Conservation (phyloP, 139 green algal genomes). For the Axilococcus clingmanii region DNA sequence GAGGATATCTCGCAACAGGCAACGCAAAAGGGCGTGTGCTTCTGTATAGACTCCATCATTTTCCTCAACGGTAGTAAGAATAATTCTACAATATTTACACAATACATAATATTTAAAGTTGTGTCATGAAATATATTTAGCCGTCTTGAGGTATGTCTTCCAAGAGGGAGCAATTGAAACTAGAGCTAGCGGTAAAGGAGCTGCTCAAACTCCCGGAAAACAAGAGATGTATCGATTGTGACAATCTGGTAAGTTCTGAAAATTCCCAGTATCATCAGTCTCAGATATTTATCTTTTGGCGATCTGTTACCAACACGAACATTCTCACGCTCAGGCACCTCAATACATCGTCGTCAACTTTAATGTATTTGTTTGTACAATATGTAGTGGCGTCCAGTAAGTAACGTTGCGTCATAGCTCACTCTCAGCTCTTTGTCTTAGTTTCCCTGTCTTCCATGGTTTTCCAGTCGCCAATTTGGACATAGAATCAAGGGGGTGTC, state of each 20-base stretch:
- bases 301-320: no score
- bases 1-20: conserved; percentile 76
- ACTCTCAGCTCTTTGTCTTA: neutral
- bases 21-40: conserved; percentile 79
- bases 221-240: conserved; percentile 48
- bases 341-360: conserved; percentile 67
- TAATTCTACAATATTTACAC: neutral
- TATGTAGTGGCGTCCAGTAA: conserved; percentile 73
- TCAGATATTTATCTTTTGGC: neutral
- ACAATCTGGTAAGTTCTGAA: conserved; percentile 18
- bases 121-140: no score
- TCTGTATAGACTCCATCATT: conserved; percentile 89
- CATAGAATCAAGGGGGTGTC: conserved; percentile 73
- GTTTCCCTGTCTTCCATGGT: neutral
- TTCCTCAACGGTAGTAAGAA: conserved; percentile 12
- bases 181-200: conserved; percentile 23
- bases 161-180: conserved; percentile 7
- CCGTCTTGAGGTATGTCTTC: no score
- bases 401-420: conserved; percentile 13
- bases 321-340: conserved; percentile 46
- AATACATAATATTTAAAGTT: no score
- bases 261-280: neutral
- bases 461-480: conserved; percentile 60
- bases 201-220: conserved; percentile 30
- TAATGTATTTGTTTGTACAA: conserved; percentile 66